Percentiles rank a stretch among this genome's conserved stretches.
Conservation (phyloP, 176 grass and related monocot species). For the Stipa capillata region DNA sequence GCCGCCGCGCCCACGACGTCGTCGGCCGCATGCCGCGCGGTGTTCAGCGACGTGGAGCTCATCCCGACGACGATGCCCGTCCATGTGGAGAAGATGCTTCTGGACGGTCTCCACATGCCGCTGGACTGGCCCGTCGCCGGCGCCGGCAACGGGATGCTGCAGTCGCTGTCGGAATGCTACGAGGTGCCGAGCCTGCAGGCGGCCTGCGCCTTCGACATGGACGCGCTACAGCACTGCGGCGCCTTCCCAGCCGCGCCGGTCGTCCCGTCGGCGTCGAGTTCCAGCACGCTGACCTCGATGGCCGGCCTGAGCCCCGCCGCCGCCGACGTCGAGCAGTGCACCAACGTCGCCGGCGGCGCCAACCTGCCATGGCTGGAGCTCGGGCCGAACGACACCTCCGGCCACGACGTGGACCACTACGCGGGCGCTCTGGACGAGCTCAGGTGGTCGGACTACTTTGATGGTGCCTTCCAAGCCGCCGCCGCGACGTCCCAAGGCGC, state of each 20-base stretch:
- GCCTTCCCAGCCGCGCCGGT: background rate
- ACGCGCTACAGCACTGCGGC: constrained; percentile 17
- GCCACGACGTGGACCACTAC: constrained; percentile 22
- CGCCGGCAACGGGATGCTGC: background rate
- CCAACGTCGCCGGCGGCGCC: background rate
- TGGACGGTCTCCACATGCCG: constrained; percentile 11
- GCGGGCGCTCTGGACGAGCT: constrained; percentile 38
- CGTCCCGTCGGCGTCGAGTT: constrained; percentile 27
- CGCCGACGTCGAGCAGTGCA: background rate
- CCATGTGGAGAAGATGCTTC: background rate
- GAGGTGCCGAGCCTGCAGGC: background rate
- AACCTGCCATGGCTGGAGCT: constrained; percentile 35
- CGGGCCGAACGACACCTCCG: constrained; percentile 1
- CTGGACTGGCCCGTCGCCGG: constrained; percentile 1
- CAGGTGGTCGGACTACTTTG: constrained; percentile 54
- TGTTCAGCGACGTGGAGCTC: constrained; percentile 25
- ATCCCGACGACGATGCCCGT: background rate
- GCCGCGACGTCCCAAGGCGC: constrained; percentile 19
- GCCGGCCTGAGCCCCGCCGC: background rate
- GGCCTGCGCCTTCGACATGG: constrained; percentile 18
- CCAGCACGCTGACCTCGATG: constrained; percentile 30
- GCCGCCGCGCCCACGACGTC: background rate
- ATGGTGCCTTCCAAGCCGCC: constrained; percentile 34
- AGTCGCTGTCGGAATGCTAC: constrained; percentile 4
- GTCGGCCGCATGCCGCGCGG: background rate